Base-by-base conservation (phyloP, 495 filamentous ascomycete species). In the Ascobolus immersus region DNA sequence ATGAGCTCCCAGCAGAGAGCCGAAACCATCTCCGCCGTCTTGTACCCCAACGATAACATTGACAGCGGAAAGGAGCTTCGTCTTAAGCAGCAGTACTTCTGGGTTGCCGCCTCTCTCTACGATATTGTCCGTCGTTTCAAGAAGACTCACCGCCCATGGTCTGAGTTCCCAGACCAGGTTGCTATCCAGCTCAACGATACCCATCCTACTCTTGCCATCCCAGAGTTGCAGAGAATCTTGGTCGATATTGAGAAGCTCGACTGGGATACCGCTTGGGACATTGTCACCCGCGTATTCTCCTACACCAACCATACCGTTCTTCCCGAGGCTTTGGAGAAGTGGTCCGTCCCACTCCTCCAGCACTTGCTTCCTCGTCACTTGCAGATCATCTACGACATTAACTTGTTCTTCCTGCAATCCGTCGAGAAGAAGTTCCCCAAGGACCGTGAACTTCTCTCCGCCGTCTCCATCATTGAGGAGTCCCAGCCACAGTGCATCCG, bases 231-330 rank as follows among this genome's bases (percentile, higher is more conserved):
- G 56, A 71, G 86, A 33, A 92, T 96, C 44, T 54, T 96, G 33
- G 54, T 92, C 37, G 86, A 96, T 50, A 52, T 71, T 7, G 86
- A 96, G 55, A 75, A 76, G 14, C 63, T 96, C 6, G 69, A 82
- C 31, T 96, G 86, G 86, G 76, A 90, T 42, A 72, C 86, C 43
- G 80, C 79, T 5, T 96, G 86, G 86, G 54, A 55, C 33, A 90
- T 33, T 28, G 53, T 54, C 38, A 68, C 57, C 25, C 60, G 59
- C 22, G 77, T 72, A 32, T 94, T 96, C 44, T 74, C 80, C 26
- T 96, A 96, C 58, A 93, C 86, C 43, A 96, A 96, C 51, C 86
- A 96, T 52, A 96, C 86, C 3, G 86, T 96, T 25, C 67, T 96
- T 22, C 86, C 86, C 0, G 86, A 96, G 56, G 86, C 86, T 26